phyloP scores from a whole-genome alignment of 2,329 filamentous ascomycete genomes.

The Alternaria sp. region DNA sequence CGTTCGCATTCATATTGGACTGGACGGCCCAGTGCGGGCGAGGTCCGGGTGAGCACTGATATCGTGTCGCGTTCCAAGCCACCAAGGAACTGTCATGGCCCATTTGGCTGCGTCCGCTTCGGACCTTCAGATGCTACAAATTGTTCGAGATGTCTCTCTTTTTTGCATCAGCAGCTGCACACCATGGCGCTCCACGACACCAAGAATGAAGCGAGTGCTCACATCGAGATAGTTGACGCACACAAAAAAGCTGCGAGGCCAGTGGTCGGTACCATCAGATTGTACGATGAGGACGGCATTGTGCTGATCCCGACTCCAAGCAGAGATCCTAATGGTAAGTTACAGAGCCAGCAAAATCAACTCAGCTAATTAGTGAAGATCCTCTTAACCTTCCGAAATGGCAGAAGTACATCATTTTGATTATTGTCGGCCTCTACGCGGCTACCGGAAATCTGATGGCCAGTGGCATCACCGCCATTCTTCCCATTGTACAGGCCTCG shows the following conservation, averaged over 20 bases:
- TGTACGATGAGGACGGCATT: constrained; percentile 18
- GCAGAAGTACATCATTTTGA: constrained; percentile 20
- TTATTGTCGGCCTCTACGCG: constrained; percentile 20
- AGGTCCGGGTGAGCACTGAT: constrained; percentile 10
- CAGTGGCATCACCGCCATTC: constrained; percentile 20
- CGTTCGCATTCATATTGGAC: constrained; percentile 16
- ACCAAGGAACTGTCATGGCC: not conserved
- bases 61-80: not conserved
- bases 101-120: not conserved
- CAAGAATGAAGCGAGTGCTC: constrained; percentile 11
- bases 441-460: constrained; percentile 19
- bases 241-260: constrained; percentile 22
- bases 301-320: constrained; percentile 23
- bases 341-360: not conserved
- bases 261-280: constrained; percentile 20
- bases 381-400: constrained; percentile 19
- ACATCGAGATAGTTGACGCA: constrained; percentile 17
- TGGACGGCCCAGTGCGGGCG: constrained; percentile 18
- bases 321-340: constrained; percentile 20
- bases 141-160: not conserved
- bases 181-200: constrained; percentile 9
- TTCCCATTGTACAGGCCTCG: constrained; percentile 11
- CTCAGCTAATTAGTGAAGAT: not conserved
- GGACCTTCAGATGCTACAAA: constrained; percentile 3
- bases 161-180: not conserved